Conservation (phyloP, 2,329 filamentous ascomycete genomes). For the Rosellinia necatrix region DNA sequence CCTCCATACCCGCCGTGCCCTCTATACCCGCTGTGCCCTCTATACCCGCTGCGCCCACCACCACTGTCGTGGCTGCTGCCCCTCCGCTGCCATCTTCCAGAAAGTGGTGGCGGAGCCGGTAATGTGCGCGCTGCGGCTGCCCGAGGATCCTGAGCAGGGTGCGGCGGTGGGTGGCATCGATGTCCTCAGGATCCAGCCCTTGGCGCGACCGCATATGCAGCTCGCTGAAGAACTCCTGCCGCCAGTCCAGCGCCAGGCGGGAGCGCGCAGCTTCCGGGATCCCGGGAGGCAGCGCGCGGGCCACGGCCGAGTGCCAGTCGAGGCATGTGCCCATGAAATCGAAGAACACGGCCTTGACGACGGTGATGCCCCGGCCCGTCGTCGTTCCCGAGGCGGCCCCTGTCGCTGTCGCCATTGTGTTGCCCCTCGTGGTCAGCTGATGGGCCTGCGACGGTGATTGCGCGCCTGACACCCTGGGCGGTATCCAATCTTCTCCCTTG, state of each 20-base stretch:
- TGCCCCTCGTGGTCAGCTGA: background rate
- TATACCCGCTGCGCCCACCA: slow-evolving; percentile 18
- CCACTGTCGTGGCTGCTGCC: slow-evolving; percentile 1
- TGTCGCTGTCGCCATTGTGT: background rate
- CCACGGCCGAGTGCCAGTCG: slow-evolving; percentile 54
- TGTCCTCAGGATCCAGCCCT: slow-evolving; percentile 37
- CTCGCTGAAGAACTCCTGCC: slow-evolving; percentile 53
- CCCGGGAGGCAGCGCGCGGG: slow-evolving; percentile 42
- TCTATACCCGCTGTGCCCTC: too few relatives aligned
- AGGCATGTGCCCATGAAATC: slow-evolving; percentile 64
- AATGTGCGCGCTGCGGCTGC: slow-evolving; percentile 24
- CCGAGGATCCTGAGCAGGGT: slow-evolving; percentile 44
- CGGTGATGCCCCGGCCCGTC: too few relatives aligned
- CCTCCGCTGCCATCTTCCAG: slow-evolving; percentile 24
- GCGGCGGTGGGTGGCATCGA: slow-evolving; percentile 45
- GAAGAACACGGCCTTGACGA: slow-evolving; percentile 57
- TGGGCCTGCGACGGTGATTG: background rate
- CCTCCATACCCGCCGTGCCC: too few relatives aligned
- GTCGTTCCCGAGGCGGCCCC: background rate
- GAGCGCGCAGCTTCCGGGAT: slow-evolving; percentile 42
- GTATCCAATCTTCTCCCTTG: too few relatives aligned
- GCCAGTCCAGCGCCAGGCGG: slow-evolving; percentile 55
- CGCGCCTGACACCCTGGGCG: too few relatives aligned
- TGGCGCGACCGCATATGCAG: slow-evolving; percentile 46
- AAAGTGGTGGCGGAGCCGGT: slow-evolving; percentile 22